Conservation (phyloP, 1,284 basidiomycete genomes). For the Tausonia pullulans region DNA sequence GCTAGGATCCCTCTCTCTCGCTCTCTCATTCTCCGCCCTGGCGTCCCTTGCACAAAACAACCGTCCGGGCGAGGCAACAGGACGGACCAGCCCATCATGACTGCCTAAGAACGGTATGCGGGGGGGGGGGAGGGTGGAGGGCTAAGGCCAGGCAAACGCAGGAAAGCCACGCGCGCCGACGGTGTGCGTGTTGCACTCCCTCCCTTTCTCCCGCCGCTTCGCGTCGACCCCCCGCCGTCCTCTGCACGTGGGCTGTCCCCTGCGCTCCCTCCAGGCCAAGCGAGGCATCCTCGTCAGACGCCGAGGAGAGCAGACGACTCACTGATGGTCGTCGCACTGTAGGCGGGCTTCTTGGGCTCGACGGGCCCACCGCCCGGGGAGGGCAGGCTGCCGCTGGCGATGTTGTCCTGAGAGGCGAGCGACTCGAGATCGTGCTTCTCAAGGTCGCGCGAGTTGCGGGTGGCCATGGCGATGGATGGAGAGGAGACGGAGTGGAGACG, state of each 20-base stretch:
- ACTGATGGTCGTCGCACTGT: constrained; percentile 7
- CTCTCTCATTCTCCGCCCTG: too few relatives aligned
- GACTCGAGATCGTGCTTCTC: not conserved
- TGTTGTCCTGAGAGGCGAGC: too few relatives aligned
- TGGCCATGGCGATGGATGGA: not conserved
- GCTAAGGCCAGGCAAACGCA: too few relatives aligned
- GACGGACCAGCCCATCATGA: too few relatives aligned
- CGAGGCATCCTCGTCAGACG: not conserved
- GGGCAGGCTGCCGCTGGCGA: not conserved
- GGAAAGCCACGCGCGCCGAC: too few relatives aligned
- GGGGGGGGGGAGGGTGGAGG: too few relatives aligned
- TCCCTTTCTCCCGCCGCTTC: not conserved
- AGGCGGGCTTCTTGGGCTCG: not conserved
- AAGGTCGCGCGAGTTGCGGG: not conserved
- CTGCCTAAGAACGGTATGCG: too few relatives aligned
- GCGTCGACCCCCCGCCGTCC: not conserved
- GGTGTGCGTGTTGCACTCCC: not conserved
- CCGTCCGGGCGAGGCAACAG: too few relatives aligned
- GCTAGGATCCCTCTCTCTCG: not conserved
- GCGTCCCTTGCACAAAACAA: too few relatives aligned
- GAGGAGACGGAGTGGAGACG: not conserved
- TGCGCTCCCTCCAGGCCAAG: too few relatives aligned
- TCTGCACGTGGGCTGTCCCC: too few relatives aligned
- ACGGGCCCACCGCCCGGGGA: not conserved
- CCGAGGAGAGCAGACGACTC: not conserved